Base-by-base conservation (phyloP, 2,329 filamentous ascomycete genomes). In the Aspergillus calidoustus region DNA sequence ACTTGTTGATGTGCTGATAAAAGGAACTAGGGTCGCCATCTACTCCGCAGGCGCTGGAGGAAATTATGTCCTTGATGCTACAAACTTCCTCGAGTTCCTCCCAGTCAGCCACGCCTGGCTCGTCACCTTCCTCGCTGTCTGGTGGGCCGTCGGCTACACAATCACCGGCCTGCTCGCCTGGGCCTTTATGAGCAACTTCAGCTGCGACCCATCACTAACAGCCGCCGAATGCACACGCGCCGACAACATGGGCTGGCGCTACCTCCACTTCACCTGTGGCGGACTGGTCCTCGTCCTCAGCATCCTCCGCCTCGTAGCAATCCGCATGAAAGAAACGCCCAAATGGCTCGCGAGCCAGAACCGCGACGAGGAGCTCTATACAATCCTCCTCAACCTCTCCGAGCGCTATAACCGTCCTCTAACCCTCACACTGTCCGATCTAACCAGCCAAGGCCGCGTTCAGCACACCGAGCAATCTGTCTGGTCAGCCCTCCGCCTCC, bases 321-420 rank as follows among this genome's bases (percentile, higher is more conserved):
- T 95, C 76, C 85, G 88, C 59, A 84, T 95, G n/a, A 90, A 89
- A 72, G 92, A 96, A 72, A 93, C 91, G 7, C 92, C 92, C 38
- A 95, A 95, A 73, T 96, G 87, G 71, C 82, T 96, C 15, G 85
- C 96, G 7, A 89, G 89, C 22, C 84, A 86, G 22, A 90, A 91
- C 31, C 86, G 90, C 7, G 80, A 86, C 17, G 91, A 95, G 72
- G 92, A 92, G 1, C 90, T 96, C 1, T 89, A 87, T 1, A 90
- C 92, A 1, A 86, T 96, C 7, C 90, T 64, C n/a, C 19, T 54
- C 2, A 17, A 31, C 19, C 4, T 61, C 28, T 54, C 59, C 13
- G 28, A 54, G 17, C 50, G 38, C 28, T 61, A 61, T 22, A 56
- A 57, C 25, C 59, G 52, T 3, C 59, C 59, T 2, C 28, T 56